Evolutionary conservation across 2,329 filamentous ascomycete species (phyloP).

Genomic region (Penicillium hordei): DNA sequence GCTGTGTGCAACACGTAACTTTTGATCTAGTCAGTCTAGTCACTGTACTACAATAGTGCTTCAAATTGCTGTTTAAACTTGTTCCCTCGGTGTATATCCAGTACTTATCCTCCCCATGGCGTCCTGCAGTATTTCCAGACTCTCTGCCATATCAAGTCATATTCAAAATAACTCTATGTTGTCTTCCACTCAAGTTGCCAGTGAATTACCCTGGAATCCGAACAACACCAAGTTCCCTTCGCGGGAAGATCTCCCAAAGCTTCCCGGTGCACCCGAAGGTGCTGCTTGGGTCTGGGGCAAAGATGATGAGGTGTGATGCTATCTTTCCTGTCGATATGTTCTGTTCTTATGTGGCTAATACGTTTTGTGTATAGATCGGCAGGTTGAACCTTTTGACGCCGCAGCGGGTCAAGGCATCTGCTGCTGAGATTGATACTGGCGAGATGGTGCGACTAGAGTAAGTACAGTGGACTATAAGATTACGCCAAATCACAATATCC

Average conservation of each 20-base stretch:
- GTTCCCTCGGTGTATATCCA: neutral
- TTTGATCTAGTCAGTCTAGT: neutral
- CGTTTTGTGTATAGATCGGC: constrained; percentile 25
- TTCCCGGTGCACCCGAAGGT: constrained; percentile 54
- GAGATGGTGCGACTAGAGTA: constrained; percentile 58
- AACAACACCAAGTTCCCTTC: constrained; percentile 54
- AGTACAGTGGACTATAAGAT: constrained; percentile 12
- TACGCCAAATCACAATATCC: neutral
- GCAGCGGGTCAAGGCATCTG: constrained; percentile 53
- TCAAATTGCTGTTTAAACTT: neutral
- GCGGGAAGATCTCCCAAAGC: constrained; percentile 53
- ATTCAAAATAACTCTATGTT: constrained; percentile 11
- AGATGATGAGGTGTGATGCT: constrained; percentile 48
- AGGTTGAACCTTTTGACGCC: constrained; percentile 59
- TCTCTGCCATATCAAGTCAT: constrained; percentile 13
- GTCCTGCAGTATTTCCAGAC: constrained; percentile 4
- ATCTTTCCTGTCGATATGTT: neutral
- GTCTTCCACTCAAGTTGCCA: constrained; percentile 23
- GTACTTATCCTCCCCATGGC: neutral
- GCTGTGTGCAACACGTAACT: neutral
- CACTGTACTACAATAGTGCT: neutral
- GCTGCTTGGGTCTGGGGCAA: constrained; percentile 63
- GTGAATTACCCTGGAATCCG: constrained; percentile 54
- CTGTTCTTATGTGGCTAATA: neutral
- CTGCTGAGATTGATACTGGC: constrained; percentile 55